Evolutionary conservation across 768 basidiomycete genomes (phyloP), one percentile per base, ranked within the genome.

Genomic region (Lentinula sp.): DNA sequence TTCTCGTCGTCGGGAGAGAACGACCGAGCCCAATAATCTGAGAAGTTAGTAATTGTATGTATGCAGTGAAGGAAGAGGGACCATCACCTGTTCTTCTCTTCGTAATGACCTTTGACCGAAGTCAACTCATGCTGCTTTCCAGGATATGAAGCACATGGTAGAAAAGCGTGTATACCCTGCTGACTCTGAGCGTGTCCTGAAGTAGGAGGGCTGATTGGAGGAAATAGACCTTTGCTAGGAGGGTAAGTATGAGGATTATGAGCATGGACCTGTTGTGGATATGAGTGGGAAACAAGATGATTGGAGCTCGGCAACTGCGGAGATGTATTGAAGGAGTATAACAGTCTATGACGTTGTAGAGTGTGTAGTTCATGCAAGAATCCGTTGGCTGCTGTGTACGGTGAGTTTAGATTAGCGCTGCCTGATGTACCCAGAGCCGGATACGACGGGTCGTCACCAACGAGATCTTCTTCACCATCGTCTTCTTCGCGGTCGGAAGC

Each of bases 301-400:
- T 18, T 54, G 9, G 39, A 46, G 28, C 9, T 41, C 28, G 50
- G 43, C 20, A 20, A 12, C 15, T 59, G 48, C 37, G 35, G 18
- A 16, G 49, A 6, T 20, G 37, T 3, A 42, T 48, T 32, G 49
- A 37, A n/a, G 20, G 50, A 39, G 64, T 63, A 84, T 28, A 85
- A 61, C 37, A 84, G 73, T 54, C 88, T 79, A 66, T 89, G 86
- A 58, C 87, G 83, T 64, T 88, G 80, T 23, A 86, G 77, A 42
- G 83, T 77, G 50, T 62, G 90, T 56, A 91, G 69, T 66, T 91
- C 85, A 60, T 87, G 84, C 41, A 93, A 81, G 64, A 89, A 73
- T 51, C 65, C 80, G 71, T 93, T 93, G 60, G 82, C 76, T 36
- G 76, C 73, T 68, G 81, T 80, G 74, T 92, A 93, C 63, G 81